phyloP scores from a whole-genome alignment of 352 stramenopile species.

The Discostella stelligera region DNA sequence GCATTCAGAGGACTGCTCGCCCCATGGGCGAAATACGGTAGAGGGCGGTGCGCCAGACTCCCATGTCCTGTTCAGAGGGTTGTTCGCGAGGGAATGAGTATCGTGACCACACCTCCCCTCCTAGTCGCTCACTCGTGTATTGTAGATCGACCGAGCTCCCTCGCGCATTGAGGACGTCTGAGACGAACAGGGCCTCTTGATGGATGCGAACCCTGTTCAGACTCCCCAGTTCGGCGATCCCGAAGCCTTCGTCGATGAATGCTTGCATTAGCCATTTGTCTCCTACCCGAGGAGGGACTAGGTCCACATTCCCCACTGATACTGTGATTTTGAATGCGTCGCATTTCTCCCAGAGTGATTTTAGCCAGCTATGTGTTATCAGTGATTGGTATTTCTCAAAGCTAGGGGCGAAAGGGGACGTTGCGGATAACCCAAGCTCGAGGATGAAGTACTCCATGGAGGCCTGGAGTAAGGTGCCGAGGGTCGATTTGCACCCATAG shows the following conservation, averaged over 20 bases:
- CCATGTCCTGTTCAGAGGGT: too few species aligned
- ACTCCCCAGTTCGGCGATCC: neutral
- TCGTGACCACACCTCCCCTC: too few species aligned
- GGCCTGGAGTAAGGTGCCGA: neutral
- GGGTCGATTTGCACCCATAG: neutral
- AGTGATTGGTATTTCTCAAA: too few species aligned
- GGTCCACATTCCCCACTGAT: too few species aligned
- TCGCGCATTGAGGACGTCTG: neutral
- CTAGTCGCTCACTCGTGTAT: too few species aligned
- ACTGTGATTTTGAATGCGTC: too few species aligned
- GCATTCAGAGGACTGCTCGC: neutral
- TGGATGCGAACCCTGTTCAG: neutral
- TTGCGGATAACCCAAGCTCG: neutral
- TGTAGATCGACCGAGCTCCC: neutral
- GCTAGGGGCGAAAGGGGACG: too few species aligned
- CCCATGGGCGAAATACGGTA: neutral
- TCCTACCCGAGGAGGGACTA: neutral
- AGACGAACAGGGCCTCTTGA: neutral
- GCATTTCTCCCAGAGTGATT: too few species aligned
- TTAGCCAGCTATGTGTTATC: too few species aligned
- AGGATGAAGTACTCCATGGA: neutral
- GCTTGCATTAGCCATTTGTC: slow-evolving; percentile 7
- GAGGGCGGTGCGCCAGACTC: neutral
- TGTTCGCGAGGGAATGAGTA: too few species aligned
- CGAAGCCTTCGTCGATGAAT: neutral